These are phyloP conservation scores for Platanthera zijinensis DNA, from an alignment of 106 monocot species.

Conservation along the genomic window DNA sequence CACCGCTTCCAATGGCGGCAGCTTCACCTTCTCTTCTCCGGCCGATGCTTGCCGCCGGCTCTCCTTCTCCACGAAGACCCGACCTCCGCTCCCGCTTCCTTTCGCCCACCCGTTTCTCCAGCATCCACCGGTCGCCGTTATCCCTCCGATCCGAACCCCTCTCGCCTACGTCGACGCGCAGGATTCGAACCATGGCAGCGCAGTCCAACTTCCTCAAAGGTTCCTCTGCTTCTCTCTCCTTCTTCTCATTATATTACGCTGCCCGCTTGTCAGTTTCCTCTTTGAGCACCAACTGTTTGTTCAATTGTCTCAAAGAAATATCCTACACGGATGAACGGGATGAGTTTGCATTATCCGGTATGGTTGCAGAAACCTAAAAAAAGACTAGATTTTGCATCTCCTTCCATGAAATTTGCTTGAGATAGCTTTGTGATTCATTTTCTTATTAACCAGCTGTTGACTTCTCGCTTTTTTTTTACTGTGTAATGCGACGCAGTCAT, in stretches of 20 bases:
- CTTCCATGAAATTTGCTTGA: background rate
- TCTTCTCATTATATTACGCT: background rate
- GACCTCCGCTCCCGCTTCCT: slow-evolving; percentile 1
- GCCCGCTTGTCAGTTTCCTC: background rate
- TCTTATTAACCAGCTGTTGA: background rate
- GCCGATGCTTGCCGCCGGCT: background rate
- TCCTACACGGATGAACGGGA: background rate
- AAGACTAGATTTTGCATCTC: background rate
- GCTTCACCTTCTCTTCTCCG: background rate
- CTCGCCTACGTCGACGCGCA: background rate
- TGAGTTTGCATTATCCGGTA: too few relatives aligned
- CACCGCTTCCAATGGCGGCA: background rate
- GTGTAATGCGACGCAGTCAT: slow-evolving; percentile 21
- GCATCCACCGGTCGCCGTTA: background rate
- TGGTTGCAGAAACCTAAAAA: background rate
- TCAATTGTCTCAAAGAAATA: background rate
- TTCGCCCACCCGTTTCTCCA: background rate
- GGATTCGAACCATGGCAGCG: background rate
- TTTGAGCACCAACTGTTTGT: background rate
- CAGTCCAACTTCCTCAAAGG: slow-evolving; percentile 3
- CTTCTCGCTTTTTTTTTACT: background rate
- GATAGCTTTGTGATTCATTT: background rate
- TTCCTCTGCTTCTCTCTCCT: background rate
- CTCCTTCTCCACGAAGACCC: slow-evolving; percentile 1
- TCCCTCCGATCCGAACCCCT: background rate